Evolutionary conservation across 2,329 filamentous ascomycete genomes (phyloP).

Genomic region (Phaeomoniella chlamydospora): DNA sequence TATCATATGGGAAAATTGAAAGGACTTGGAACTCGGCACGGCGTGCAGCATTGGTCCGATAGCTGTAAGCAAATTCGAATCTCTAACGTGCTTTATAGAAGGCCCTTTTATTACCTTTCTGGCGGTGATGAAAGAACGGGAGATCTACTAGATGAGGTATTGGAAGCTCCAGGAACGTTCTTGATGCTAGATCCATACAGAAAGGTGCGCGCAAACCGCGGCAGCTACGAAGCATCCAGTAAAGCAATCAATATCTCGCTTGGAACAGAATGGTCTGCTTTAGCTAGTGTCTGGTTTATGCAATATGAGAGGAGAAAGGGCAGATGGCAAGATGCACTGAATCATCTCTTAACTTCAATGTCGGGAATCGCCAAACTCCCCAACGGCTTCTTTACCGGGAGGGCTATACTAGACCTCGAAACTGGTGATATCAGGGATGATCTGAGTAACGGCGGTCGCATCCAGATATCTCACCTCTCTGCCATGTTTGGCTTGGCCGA

Average conservation of each 20-base stretch:
- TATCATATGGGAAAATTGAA: slow-evolving; percentile 45
- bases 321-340: slow-evolving; percentile 4
- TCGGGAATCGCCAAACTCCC: slow-evolving; percentile 38
- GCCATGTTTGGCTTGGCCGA: slow-evolving; percentile 46
- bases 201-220: slow-evolving; percentile 42
- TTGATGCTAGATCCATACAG: slow-evolving; percentile 39
- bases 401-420: slow-evolving; percentile 35
- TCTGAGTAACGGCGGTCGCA: slow-evolving; percentile 33
- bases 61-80: slow-evolving; percentile 49
- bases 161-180: slow-evolving; percentile 40
- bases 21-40: slow-evolving; percentile 47
- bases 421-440: slow-evolving; percentile 27
- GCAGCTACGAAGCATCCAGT: slow-evolving; percentile 27
- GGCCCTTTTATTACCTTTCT: slow-evolving; percentile 41
- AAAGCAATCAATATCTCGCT: slow-evolving; percentile 33
- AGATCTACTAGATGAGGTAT: slow-evolving; percentile 35
- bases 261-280: slow-evolving; percentile 44
- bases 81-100: slow-evolving; percentile 42
- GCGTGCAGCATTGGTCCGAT: slow-evolving; percentile 47
- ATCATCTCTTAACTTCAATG: slow-evolving; percentile 18
- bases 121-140: slow-evolving; percentile 42
- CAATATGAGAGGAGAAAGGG: slow-evolving; percentile 43
- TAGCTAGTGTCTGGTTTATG: slow-evolving; percentile 43
- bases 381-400: slow-evolving; percentile 45
- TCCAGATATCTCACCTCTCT: slow-evolving; percentile 40